Evolutionary conservation across 805 yeast genomes (phyloP).

Genomic region (Lachancea dasiensis): DNA sequence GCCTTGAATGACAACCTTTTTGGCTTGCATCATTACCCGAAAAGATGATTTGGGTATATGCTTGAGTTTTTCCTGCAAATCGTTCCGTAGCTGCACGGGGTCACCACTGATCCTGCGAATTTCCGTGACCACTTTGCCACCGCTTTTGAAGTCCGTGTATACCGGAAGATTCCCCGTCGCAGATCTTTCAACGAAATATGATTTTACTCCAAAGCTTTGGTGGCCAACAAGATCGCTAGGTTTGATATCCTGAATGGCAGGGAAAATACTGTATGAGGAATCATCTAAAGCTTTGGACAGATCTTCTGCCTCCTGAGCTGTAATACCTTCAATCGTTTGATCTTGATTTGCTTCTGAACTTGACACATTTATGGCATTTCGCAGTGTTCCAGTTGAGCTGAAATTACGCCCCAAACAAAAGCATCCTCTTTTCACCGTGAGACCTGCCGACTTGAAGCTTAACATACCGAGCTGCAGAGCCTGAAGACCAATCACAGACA

Average conservation of each 20-base stretch:
- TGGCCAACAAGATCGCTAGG: slow-evolving; percentile 27
- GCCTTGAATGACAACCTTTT: slow-evolving; percentile 49
- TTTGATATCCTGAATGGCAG: slow-evolving; percentile 28
- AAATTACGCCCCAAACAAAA: no score
- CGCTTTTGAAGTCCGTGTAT: slow-evolving; percentile 55
- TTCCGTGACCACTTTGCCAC: slow-evolving; percentile 61
- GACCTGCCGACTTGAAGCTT: no score
- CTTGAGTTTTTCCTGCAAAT: slow-evolving; percentile 49
- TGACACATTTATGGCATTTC: not conserved
- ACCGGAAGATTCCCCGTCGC: slow-evolving; percentile 73
- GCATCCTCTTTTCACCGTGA: no score
- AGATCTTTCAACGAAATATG: slow-evolving; percentile 41
- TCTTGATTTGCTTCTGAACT: not conserved
- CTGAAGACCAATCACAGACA: no score
- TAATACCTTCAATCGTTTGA: not conserved
- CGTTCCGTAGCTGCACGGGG: slow-evolving; percentile 56
- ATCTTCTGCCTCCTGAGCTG: slow-evolving; percentile 4
- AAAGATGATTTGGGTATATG: slow-evolving; percentile 42
- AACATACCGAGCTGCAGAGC: slow-evolving; percentile 1
- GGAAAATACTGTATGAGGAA: slow-evolving; percentile 15
- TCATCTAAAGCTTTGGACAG: slow-evolving; percentile 7
- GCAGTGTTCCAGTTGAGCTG: not conserved
- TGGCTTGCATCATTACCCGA: slow-evolving; percentile 44
- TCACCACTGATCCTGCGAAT: slow-evolving; percentile 68
- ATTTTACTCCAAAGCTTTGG: slow-evolving; percentile 24